Evolutionary conservation across 768 basidiomycete genomes (phyloP).

Genomic region (Tylopilus intermedius): DNA sequence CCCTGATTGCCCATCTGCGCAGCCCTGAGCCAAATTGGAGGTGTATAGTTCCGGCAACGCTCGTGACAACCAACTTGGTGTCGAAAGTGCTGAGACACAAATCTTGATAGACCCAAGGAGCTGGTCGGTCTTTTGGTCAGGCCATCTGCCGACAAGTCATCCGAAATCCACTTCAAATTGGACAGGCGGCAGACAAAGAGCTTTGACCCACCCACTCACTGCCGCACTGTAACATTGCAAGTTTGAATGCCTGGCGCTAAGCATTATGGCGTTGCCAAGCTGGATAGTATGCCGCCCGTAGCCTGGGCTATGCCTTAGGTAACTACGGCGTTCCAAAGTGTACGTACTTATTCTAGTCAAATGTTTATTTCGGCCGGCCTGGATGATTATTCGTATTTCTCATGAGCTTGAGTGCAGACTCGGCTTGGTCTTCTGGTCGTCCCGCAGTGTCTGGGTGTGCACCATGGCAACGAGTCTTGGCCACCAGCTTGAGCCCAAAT

Average conservation of each 20-base stretch:
- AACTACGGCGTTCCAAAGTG: background rate
- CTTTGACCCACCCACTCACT: background rate
- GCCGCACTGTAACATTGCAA: background rate
- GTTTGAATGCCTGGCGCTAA: background rate
- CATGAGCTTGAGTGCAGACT: no score
- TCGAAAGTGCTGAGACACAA: no score
- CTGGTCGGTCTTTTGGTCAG: no score
- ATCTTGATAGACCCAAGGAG: no score
- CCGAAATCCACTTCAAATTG: background rate
- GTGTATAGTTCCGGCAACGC: no score
- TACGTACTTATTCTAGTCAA: background rate
- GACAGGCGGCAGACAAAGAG: background rate
- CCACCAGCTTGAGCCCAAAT: background rate
- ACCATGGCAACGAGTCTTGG: background rate
- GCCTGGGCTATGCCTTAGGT: no score
- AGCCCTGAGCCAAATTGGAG: no score
- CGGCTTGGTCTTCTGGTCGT: background rate
- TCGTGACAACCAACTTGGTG: no score
- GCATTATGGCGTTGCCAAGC: background rate
- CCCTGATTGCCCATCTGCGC: no score
- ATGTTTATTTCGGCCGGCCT: background rate
- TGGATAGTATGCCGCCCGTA: background rate
- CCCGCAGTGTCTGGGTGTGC: background rate
- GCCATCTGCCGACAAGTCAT: no score
- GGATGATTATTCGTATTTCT: background rate